These are phyloP conservation scores for Areca catechu DNA, from an alignment of 176 grass and related monocot genomes.

Conservation along the genomic window DNA sequence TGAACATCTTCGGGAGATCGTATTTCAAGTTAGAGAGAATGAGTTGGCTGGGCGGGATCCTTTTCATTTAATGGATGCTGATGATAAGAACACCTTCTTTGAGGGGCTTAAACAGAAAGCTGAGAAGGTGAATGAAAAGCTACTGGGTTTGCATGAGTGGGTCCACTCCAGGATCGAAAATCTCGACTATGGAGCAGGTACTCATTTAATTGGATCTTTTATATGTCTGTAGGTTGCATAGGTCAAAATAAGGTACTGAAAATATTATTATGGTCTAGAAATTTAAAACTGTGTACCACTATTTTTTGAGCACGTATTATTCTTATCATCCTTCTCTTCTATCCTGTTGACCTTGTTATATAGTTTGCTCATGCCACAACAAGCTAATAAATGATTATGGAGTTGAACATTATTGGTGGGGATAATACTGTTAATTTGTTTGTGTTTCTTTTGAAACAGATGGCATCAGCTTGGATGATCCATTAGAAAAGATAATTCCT, in stretches of 20 bases:
- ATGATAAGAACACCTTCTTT: constrained; percentile 21
- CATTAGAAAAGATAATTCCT: constrained; percentile 29
- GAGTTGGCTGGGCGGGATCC: constrained; percentile 28
- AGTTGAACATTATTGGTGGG: too few species aligned
- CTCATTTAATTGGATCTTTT: background rate
- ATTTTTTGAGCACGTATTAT: too few species aligned
- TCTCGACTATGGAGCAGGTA: constrained; percentile 34
- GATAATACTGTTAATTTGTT: too few species aligned
- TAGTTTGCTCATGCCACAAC: too few species aligned
- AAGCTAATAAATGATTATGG: too few species aligned
- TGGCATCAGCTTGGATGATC: constrained; percentile 31
- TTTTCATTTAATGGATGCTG: constrained; percentile 21
- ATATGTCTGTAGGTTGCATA: too few species aligned
- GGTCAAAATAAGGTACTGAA: too few species aligned
- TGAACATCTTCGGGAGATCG: constrained; percentile 23
- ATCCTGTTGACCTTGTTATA: too few species aligned
- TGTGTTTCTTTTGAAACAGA: constrained; percentile 8
- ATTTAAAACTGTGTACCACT: too few species aligned
- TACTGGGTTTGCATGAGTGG: constrained; percentile 21
- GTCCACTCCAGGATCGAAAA: constrained; percentile 33
- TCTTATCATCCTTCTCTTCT: too few species aligned
- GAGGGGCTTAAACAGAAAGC: constrained; percentile 23
- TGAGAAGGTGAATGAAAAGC: constrained; percentile 23
- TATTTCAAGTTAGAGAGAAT: constrained; percentile 33
- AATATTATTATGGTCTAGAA: too few species aligned